These are phyloP conservation scores for Nidularia sp. DNA, from an alignment of 768 basidiomycete species.

Conservation along the genomic window DNA sequence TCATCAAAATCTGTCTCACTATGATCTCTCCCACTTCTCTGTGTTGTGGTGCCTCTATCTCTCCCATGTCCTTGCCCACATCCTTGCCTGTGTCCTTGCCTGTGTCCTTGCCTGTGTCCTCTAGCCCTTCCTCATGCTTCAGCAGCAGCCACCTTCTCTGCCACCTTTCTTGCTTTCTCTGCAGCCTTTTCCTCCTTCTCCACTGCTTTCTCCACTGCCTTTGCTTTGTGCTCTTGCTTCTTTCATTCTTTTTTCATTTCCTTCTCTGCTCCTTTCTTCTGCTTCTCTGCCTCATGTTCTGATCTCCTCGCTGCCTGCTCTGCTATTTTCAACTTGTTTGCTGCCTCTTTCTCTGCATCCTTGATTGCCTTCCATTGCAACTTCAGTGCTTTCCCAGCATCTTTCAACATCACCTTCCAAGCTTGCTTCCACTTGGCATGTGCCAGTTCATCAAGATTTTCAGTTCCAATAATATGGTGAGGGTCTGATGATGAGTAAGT, in stretches of 20 bases:
- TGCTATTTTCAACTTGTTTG: conserved; percentile 6
- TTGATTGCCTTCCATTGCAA: conserved; percentile 2
- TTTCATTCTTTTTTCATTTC: neutral
- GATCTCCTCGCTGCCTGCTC: conserved; percentile 1
- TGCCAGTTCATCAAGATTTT: conserved; percentile 11
- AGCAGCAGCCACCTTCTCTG: too few relatives aligned
- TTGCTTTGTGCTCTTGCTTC: too few relatives aligned
- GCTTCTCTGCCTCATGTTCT: conserved; percentile 6
- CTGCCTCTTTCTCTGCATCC: conserved; percentile 2
- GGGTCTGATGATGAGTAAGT: conserved; percentile 6
- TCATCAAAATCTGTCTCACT: neutral
- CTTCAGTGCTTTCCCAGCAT: conserved; percentile 4
- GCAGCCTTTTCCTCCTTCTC: too few relatives aligned
- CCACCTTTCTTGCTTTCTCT: too few relatives aligned
- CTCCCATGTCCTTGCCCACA: neutral
- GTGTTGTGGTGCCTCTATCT: neutral
- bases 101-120: too few relatives aligned
- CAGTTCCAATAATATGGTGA: conserved; percentile 14
- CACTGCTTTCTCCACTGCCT: too few relatives aligned
- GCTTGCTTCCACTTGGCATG: conserved; percentile 2
- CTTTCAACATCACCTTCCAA: conserved; percentile 5
- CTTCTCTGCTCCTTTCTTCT: conserved; percentile 3
- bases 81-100: too few relatives aligned
- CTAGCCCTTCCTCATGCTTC: too few relatives aligned
- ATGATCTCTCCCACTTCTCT: neutral